Evolutionary conservation across 495 filamentous ascomycete species (phyloP), one percentile per base, ranked within the genome.

Genomic region (Lophium mytilinum): DNA sequence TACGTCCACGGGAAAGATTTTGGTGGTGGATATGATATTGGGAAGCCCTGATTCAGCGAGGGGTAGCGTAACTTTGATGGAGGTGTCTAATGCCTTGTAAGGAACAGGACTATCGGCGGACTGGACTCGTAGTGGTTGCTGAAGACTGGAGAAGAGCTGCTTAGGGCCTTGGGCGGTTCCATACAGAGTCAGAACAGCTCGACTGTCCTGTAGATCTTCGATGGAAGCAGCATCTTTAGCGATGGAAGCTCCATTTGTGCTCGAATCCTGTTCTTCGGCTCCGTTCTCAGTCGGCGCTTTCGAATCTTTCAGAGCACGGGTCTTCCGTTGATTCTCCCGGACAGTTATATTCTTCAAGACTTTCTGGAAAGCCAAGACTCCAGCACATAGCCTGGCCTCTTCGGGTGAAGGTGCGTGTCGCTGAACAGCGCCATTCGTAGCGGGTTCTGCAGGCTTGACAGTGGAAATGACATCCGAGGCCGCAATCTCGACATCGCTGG

Each of bases 141-240:
- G 85, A 24, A 90, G 71, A 69, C 90, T 94, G 12, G 90, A 90
- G 69, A 90, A 95, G 14, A 95, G 75, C 52, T 92, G 88, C 61
- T 83, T 86, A 12, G 84, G 76, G 35, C 80, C 82, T 33, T 81
- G 78, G n/a, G 83, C 83, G 48, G 83, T 83, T 36, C 83, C 84
- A 52, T 81, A 85, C 1, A 93, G 73, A 0, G 86, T 89, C 57
- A 95, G 71, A 1, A 89, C 84, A 21, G 80, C 69, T 43, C 79
- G 79, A 36, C 55, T 42, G 9, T 65, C 62, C 5, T 50, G 50
- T 19, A 17, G 33, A 14, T 55, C 54, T 24, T 58, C 55, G 1
- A 24, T 10, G 15, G 33, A 14, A 0, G 12, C 33, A 39, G 48
- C 34, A 7, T 62, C 50, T 24, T 48, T 48, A 18, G 15, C 14